These are phyloP conservation scores for Coemansia sp. DNA, from an alignment of 192 early-diverging fungal species.

Conservation along the genomic window DNA sequence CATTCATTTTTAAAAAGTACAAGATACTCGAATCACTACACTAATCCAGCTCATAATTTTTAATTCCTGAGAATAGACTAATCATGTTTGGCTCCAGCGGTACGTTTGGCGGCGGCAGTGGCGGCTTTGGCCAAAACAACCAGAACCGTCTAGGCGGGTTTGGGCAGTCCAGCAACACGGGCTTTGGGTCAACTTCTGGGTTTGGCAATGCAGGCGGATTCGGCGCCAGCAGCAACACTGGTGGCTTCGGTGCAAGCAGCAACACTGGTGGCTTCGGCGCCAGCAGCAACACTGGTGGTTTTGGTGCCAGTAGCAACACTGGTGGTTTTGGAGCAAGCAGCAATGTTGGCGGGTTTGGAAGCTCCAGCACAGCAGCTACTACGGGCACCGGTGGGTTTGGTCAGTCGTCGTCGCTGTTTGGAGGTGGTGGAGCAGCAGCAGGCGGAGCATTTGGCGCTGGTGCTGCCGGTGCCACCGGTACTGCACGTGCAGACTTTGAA, in stretches of 20 bases:
- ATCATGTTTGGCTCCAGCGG: conserved; percentile 42
- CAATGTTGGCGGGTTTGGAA: conserved; percentile 42
- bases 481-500: conserved; percentile 54
- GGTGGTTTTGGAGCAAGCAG: conserved; percentile 32
- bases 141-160: conserved; percentile 14
- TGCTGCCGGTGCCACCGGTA: conserved; percentile 32
- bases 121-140: conserved; percentile 14
- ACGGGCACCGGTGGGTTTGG: conserved; percentile 56
- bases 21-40: not conserved
- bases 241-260: conserved; percentile 22
- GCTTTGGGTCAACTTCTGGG: conserved; percentile 11
- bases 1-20: not conserved
- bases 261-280: not conserved
- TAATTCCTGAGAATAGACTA: too few species aligned
- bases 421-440: too few species aligned
- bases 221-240: conserved; percentile 16
- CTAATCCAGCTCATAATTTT: too few species aligned
- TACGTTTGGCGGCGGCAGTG: conserved; percentile 25
- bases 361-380: conserved; percentile 26
- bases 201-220: conserved; percentile 14
- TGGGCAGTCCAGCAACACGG: conserved; percentile 2
- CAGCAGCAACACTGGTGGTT: too few species aligned
- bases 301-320: too few species aligned
- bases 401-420: conserved; percentile 17
- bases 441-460: too few species aligned